Percentiles rank a stretch among this genome's conserved stretches.
Evolutionary conservation across 2,329 filamentous ascomycete species (phyloP).

Genomic region (Xylariales sp.): DNA sequence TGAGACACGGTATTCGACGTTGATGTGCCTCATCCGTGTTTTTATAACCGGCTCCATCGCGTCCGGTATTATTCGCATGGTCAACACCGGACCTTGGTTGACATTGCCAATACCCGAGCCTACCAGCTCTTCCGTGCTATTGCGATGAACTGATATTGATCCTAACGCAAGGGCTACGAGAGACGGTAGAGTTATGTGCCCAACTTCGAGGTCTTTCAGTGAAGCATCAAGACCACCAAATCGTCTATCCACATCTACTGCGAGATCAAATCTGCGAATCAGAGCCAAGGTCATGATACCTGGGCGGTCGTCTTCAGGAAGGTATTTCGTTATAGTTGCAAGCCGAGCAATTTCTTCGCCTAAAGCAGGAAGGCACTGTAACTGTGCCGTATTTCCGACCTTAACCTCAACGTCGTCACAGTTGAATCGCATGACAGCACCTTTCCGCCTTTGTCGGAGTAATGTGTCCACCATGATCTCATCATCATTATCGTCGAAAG

Average conservation of each 20-base stretch:
- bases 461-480: conserved; percentile 94
- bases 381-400: conserved; percentile 58
- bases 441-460: conserved; percentile 79
- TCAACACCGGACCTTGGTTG: conserved; percentile 55
- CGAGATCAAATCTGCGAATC: conserved; percentile 58
- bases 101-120: conserved; percentile 39
- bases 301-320: conserved; percentile 92
- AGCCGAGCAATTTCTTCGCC: conserved; percentile 77
- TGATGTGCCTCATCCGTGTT: conserved; percentile 78
- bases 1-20: conserved; percentile 83
- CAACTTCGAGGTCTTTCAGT: conserved; percentile 63
- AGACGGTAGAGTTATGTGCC: conserved; percentile 80
- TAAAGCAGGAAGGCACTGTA: conserved; percentile 66
- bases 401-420: conserved; percentile 60
- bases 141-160: conserved; percentile 57
- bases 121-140: conserved; percentile 67
- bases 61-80: conserved; percentile 86
- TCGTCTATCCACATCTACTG: conserved; percentile 60
- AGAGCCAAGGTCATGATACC: conserved; percentile 73
- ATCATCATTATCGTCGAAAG: conserved; percentile 79
- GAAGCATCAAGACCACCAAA: conserved; percentile 61
- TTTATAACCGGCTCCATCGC: conserved; percentile 91
- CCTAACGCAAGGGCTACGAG: conserved; percentile 75
- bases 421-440: conserved; percentile 70
- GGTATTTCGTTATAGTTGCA: conserved; percentile 85